Conservation (phyloP, 2,329 filamentous ascomycete genomes). For the Hypocrella siamensis region DNA sequence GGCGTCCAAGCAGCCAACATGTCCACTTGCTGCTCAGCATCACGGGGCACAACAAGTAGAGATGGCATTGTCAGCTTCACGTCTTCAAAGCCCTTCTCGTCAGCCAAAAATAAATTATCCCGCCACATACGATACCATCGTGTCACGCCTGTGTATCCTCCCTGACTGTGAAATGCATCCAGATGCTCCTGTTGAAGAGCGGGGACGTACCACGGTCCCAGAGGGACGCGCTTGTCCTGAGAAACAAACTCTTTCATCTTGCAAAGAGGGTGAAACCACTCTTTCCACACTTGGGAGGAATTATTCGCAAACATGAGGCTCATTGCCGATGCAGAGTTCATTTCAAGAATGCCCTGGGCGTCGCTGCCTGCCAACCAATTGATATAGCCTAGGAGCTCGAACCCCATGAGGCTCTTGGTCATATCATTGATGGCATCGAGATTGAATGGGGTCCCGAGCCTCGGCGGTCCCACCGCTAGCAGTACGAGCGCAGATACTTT, state of each 20-base stretch:
- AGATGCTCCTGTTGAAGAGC: conserved; percentile 10
- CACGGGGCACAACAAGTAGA: conserved; percentile 10
- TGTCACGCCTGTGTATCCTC: conserved; percentile 14
- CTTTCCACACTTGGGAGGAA: conserved; percentile 7
- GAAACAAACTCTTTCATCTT: conserved; percentile 12
- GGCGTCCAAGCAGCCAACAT: conserved; percentile 12
- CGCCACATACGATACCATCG: conserved; percentile 17
- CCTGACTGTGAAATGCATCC: conserved; percentile 7
- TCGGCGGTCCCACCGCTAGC: conserved; percentile 14
- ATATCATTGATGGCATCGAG: conserved; percentile 14
- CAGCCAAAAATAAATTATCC: conserved; percentile 11
- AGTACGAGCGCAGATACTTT: conserved; percentile 11
- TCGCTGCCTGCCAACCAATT: conserved; percentile 10
- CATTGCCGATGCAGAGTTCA: conserved; percentile 11
- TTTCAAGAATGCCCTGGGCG: conserved; percentile 9
- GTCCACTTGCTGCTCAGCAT: conserved; percentile 9
- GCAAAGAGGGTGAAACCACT: conserved; percentile 12
- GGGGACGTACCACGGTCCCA: conserved; percentile 12
- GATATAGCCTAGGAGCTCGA: conserved; percentile 17
- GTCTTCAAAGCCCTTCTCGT: conserved; percentile 10
- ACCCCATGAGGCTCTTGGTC: conserved; percentile 13
- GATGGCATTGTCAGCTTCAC: conserved; percentile 7
- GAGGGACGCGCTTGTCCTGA: conserved; percentile 4
- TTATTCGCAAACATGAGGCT: conserved; percentile 13
- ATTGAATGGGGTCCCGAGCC: conserved; percentile 13